Conservation (phyloP, 768 basidiomycete species). For the Tremella yokohamensis region DNA sequence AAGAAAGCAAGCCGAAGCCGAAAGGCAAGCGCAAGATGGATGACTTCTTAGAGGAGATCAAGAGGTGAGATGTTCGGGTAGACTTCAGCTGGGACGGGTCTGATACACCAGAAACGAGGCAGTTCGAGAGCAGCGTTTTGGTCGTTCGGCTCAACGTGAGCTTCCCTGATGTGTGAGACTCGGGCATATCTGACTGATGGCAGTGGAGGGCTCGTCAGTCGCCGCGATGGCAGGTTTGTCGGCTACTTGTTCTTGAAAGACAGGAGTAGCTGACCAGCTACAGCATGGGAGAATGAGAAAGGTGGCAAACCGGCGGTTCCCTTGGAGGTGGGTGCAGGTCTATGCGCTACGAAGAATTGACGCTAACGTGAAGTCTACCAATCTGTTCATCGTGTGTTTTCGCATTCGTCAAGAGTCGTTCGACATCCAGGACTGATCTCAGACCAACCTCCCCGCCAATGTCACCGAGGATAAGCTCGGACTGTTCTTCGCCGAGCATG, state of each 20-base stretch:
- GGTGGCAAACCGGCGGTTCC: conserved; percentile 87
- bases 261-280: conserved; percentile 23
- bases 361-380: conserved; percentile 67
- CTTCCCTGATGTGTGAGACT: conserved; percentile 4
- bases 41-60: conserved; percentile 91
- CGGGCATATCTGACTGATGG: background rate
- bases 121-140: conserved; percentile 76
- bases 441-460: conserved; percentile 75
- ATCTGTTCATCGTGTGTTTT: conserved; percentile 71
- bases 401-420: background rate
- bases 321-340: conserved; percentile 61
- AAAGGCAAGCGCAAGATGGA: conserved; percentile 98
- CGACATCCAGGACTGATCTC: background rate
- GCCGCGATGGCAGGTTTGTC: conserved; percentile 79
- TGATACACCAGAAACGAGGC: conserved; percentile 74
- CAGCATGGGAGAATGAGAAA: conserved; percentile 84
- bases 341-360: conserved; percentile 1
- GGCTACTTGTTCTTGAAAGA: background rate
- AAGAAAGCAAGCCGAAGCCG: conserved; percentile 57
- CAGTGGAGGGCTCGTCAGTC: conserved; percentile 62
- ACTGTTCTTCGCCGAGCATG: conserved; percentile 81
- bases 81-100: background rate
- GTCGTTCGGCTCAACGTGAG: conserved; percentile 43
- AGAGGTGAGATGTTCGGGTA: conserved; percentile 59
- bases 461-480: conserved; percentile 83